Base-by-base conservation (phyloP, 352 stramenopile genomes). In the Pythium sukuiense region DNA sequence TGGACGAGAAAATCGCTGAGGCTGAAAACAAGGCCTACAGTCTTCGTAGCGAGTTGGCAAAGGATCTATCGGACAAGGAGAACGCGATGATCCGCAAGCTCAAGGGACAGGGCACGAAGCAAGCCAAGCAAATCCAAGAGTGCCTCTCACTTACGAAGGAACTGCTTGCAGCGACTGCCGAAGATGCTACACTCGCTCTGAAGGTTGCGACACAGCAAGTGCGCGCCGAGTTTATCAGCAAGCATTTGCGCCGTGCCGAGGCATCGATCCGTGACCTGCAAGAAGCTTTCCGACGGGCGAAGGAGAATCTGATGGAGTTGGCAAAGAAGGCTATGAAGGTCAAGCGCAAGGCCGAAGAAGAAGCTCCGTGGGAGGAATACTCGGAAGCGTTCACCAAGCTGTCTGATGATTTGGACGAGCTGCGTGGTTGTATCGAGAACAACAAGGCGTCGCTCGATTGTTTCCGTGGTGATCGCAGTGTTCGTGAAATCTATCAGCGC, bases 401-500 rank as follows among this genome's bases (percentile, higher is more conserved):
- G 26, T 81, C 86, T 14, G 85, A 96, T 46, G 85, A 94, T 68
- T 61, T 93, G 14, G 85, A 95, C 41, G 86, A 91, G 37, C 65
- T 96, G 16, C 79, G 76, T 12, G 88, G 82, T 16, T 78, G 78
- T 18, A 95, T 96, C 59, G 86, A 92, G 69, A 96, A 93, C 70
- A 94, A 94, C 76, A 85, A 87, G 63, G 83, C 81, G 35, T 81
- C 83, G 13, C 56, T 95, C 9, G 85, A 92, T 29, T 90, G 85
- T 37, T 96, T 96, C 65, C 83, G 85, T 7, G 88, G 86, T 5
- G 88, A 96, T 61, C 77, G 76, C 39, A 87, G 71, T 50, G 78
- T 96, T 37, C 81, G 82, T 18, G 84, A 89, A 26, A 73, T 92
- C 48, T 96, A 92, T 48, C 71, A 90, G 56, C 81, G 80, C 20